Evolutionary conservation across 148 eudicot species (phyloP).

Genomic region (Cornus suecica): DNA sequence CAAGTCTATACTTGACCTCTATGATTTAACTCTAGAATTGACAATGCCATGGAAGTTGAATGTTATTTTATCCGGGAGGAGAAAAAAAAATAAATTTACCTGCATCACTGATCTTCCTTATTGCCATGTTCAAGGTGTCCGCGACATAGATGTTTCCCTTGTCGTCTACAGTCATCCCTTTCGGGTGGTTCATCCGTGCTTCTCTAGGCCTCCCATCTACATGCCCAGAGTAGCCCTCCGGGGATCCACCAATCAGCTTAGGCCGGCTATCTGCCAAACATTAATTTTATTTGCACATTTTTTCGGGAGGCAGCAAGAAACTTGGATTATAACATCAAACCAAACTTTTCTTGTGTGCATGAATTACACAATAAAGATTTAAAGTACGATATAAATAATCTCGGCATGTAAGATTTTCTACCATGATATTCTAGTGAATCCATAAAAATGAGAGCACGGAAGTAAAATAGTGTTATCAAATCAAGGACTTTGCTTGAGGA

Average conservation of each 20-base stretch:
- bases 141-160: constrained; percentile 84
- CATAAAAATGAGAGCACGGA: background rate
- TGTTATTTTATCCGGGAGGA: background rate
- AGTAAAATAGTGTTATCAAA: background rate
- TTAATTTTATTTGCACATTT: constrained; percentile 8
- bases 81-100: constrained; percentile 32
- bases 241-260: constrained; percentile 68
- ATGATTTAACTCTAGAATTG: background rate
- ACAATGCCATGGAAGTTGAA: background rate
- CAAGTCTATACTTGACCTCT: background rate
- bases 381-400: background rate
- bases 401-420: background rate
- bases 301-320: background rate
- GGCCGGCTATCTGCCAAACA: constrained; percentile 70
- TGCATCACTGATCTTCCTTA: constrained; percentile 67
- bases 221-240: constrained; percentile 82
- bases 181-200: constrained; percentile 81
- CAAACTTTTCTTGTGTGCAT: background rate
- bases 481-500: background rate
- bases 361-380: background rate
- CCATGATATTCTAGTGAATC: background rate
- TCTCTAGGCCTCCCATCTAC: constrained; percentile 85
- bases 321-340: background rate
- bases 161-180: constrained; percentile 67
- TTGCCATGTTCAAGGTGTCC: constrained; percentile 75